Conservation (phyloP, 192 early-diverging fungal species). For the Gonapodya sp. region DNA sequence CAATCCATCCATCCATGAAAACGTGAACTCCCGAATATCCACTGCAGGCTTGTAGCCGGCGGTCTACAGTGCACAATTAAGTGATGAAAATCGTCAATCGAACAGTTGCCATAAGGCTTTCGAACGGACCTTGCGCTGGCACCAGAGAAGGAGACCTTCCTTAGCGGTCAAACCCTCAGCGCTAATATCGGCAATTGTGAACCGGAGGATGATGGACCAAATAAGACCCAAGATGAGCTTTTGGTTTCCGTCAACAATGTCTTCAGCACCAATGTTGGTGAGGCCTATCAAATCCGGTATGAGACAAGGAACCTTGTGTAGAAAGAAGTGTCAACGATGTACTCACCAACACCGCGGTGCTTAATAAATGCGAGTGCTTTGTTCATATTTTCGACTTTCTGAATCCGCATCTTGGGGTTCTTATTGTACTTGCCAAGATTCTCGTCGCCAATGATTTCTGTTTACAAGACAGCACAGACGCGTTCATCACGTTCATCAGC, state of each 20-base stretch:
- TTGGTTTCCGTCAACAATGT: constrained; percentile 85
- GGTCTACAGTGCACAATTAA: constrained; percentile 29
- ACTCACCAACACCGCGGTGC: constrained; percentile 38
- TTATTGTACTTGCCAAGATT: constrained; percentile 79
- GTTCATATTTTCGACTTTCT: constrained; percentile 92
- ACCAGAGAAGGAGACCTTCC: constrained; percentile 94
- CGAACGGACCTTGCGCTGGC: constrained; percentile 72
- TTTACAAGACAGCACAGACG: constrained; percentile 10
- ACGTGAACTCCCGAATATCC: constrained; percentile 81
- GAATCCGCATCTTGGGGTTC: constrained; percentile 82
- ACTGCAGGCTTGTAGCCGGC: constrained; percentile 78
- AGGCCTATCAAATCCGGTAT: neutral
- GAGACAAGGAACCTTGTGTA: constrained; percentile 70
- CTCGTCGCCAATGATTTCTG: constrained; percentile 91
- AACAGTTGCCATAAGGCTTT: too few relatives aligned
- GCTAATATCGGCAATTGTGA: constrained; percentile 90
- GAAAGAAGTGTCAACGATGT: constrained; percentile 41
- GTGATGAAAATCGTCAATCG: neutral
- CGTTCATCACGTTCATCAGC: constrained; percentile 12
- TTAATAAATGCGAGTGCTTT: constrained; percentile 89
- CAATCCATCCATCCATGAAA: constrained; percentile 87
- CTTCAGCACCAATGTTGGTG: constrained; percentile 64
- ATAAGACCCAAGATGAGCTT: constrained; percentile 94
- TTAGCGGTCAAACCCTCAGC: constrained; percentile 93
- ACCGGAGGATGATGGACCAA: constrained; percentile 95